Evolutionary conservation across 805 yeast species (phyloP).

Genomic region (Wickerhamiella cacticola): DNA sequence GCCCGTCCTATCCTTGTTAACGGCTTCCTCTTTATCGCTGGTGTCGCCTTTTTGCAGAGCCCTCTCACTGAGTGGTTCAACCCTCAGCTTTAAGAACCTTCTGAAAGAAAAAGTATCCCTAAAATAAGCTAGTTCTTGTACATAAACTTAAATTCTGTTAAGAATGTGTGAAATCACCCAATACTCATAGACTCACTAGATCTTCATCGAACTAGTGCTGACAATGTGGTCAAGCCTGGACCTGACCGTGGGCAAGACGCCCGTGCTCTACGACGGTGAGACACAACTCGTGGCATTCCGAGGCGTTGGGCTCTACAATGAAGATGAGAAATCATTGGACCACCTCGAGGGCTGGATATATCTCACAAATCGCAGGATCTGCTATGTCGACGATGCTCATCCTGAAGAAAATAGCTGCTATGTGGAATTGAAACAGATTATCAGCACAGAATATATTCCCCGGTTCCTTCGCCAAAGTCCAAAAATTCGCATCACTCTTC

Average conservation of each 20-base stretch:
- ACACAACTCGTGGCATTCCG: constrained; percentile 41
- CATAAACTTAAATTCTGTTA: too few species aligned
- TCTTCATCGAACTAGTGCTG: constrained; percentile 1
- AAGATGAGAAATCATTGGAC: constrained; percentile 46
- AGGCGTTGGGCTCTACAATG: constrained; percentile 61
- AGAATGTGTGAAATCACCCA: too few species aligned
- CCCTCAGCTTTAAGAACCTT: constrained; percentile 26
- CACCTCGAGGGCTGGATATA: constrained; percentile 70
- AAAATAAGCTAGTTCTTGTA: constrained; percentile 7
- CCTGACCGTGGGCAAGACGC: constrained; percentile 28
- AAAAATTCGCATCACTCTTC: constrained; percentile 41
- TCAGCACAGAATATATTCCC: constrained; percentile 32
- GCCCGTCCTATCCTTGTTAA: constrained; percentile 22
- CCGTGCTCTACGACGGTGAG: constrained; percentile 33
- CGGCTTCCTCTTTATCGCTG: constrained; percentile 25
- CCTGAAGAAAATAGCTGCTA: constrained; percentile 37
- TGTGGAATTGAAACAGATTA: constrained; percentile 36
- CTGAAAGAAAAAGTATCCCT: background rate
- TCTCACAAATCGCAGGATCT: constrained; percentile 58
- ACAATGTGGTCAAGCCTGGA: constrained; percentile 19
- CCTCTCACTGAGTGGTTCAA: constrained; percentile 31
- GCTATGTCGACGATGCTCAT: constrained; percentile 49
- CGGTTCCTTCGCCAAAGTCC: constrained; percentile 69
- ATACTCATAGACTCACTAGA: too few species aligned
- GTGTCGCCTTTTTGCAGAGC: constrained; percentile 31